phyloP scores from a whole-genome alignment of 208 protist genomes.

The Balamuthia mandrillaris region DNA sequence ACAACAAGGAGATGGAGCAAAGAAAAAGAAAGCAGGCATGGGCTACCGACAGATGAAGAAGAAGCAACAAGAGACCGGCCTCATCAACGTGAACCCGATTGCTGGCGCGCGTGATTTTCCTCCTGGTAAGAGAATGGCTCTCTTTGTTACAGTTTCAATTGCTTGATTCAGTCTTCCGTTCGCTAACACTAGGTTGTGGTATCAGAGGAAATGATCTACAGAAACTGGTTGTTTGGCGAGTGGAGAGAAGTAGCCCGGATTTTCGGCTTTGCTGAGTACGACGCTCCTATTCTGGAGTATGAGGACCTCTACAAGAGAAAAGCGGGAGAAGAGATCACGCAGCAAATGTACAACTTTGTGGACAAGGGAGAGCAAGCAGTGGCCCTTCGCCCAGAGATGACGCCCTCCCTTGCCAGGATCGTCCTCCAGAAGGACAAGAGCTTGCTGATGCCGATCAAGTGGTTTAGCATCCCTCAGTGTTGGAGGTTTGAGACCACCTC shows the following conservation, averaged over 20 bases:
- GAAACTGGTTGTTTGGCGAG: slow-evolving; percentile 83
- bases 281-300: slow-evolving; percentile 84
- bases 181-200: too few species aligned
- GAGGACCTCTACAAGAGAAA: slow-evolving; percentile 76
- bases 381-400: slow-evolving; percentile 91
- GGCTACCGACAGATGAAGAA: too few species aligned
- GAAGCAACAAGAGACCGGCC: too few species aligned
- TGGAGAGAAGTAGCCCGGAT: slow-evolving; percentile 78
- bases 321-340: slow-evolving; percentile 91
- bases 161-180: too few species aligned
- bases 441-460: slow-evolving; percentile 87
- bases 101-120: slow-evolving; percentile 91
- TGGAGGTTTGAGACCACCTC: slow-evolving; percentile 90
- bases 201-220: slow-evolving; percentile 83
- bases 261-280: slow-evolving; percentile 93
- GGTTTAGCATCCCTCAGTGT: slow-evolving; percentile 92
- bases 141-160: too few species aligned
- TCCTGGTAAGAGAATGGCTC: slow-evolving; percentile 50
- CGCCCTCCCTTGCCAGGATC: slow-evolving; percentile 85
- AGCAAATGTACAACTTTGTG: slow-evolving; percentile 94
- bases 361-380: slow-evolving; percentile 87
- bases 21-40: too few species aligned
- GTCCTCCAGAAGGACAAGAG: slow-evolving; percentile 67
- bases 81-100: slow-evolving; percentile 82
- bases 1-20: too few species aligned